These are phyloP conservation scores for Fusarium verrucosum DNA, from an alignment of 2,329 filamentous ascomycete genomes.

Conservation along the genomic window DNA sequence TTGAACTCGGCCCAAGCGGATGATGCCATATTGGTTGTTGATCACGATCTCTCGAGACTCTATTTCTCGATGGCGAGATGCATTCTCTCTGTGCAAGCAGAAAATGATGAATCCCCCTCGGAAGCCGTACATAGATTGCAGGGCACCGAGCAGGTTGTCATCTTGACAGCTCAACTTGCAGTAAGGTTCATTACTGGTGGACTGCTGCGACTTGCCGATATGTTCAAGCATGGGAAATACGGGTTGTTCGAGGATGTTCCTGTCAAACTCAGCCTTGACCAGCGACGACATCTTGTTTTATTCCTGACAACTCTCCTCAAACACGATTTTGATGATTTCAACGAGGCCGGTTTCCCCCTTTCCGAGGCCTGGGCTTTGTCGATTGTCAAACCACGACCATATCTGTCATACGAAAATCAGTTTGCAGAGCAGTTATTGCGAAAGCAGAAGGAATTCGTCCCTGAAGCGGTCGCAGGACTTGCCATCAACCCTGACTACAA, in stretches of 20 bases:
- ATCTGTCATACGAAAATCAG: conserved; percentile 59
- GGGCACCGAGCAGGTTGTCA: conserved; percentile 57
- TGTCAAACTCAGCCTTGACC: conserved; percentile 51
- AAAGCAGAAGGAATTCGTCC: conserved; percentile 56
- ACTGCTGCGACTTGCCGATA: conserved; percentile 55
- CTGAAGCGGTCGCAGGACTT: conserved; percentile 51
- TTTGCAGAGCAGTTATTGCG: conserved; percentile 58
- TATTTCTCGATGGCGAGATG: conserved; percentile 60
- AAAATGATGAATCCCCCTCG: conserved; percentile 19
- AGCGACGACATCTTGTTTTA: conserved; percentile 59
- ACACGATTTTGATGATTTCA: conserved; percentile 57
- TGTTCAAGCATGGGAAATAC: conserved; percentile 60
- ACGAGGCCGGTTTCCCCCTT: conserved; percentile 55
- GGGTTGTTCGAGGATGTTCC: conserved; percentile 58
- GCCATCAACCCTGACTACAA: conserved; percentile 57
- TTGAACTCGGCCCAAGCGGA: conserved; percentile 55
- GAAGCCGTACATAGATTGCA: conserved; percentile 37
- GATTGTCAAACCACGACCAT: conserved; percentile 60
- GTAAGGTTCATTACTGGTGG: conserved; percentile 57
- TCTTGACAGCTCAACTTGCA: conserved; percentile 58
- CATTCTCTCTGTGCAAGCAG: conserved; percentile 44
- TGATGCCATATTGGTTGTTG: conserved; percentile 58
- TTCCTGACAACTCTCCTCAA: conserved; percentile 63
- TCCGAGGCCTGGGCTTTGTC: conserved; percentile 63
- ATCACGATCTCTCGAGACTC: conserved; percentile 57